Percentiles rank a stretch among this genome's conserved stretches.
phyloP scores from a whole-genome alignment of 148 eudicot species.

The Silene latifolia region DNA sequence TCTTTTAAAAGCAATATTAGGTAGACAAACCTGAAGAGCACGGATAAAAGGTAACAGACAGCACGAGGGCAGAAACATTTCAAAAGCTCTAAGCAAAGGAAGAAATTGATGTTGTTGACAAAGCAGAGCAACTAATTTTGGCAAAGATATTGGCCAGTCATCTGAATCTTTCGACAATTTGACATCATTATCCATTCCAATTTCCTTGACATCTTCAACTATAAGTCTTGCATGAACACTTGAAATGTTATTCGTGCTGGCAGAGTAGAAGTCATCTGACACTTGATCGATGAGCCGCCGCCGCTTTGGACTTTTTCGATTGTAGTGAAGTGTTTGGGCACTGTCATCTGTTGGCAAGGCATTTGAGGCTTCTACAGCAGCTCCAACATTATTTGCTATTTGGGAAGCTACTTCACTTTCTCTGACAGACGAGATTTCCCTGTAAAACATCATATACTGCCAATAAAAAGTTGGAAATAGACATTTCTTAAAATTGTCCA shows the following conservation, averaged over 20 bases:
- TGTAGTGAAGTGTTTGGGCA: slow-evolving; percentile 57
- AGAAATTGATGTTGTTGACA: slow-evolving; percentile 79
- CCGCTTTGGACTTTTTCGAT: slow-evolving; percentile 72
- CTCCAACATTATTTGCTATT: slow-evolving; percentile 71
- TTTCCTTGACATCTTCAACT: slow-evolving; percentile 42
- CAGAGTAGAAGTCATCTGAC: slow-evolving; percentile 35
- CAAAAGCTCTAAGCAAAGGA: slow-evolving; percentile 89
- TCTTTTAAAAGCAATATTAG: background rate
- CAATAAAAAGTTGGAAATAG: background rate
- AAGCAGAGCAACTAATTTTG: slow-evolving; percentile 81
- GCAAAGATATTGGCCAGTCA: slow-evolving; percentile 64
- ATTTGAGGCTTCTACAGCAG: slow-evolving; percentile 83
- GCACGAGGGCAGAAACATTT: slow-evolving; percentile 96
- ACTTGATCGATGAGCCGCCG: slow-evolving; percentile 58
- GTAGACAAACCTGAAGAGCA: slow-evolving; percentile 83
- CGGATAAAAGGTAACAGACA: slow-evolving; percentile 89
- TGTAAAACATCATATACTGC: slow-evolving; percentile 30
- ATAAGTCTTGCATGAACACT: slow-evolving; percentile 27
- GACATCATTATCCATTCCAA: slow-evolving; percentile 30
- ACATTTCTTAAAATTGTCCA: background rate
- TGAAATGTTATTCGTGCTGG: slow-evolving; percentile 32
- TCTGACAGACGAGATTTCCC: slow-evolving; percentile 72
- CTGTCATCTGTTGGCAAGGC: slow-evolving; percentile 47
- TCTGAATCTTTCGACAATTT: slow-evolving; percentile 40
- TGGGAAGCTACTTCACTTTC: slow-evolving; percentile 75